These are phyloP conservation scores for Exidia glandulosa DNA, from an alignment of 768 basidiomycete species.

Conservation along the genomic window DNA sequence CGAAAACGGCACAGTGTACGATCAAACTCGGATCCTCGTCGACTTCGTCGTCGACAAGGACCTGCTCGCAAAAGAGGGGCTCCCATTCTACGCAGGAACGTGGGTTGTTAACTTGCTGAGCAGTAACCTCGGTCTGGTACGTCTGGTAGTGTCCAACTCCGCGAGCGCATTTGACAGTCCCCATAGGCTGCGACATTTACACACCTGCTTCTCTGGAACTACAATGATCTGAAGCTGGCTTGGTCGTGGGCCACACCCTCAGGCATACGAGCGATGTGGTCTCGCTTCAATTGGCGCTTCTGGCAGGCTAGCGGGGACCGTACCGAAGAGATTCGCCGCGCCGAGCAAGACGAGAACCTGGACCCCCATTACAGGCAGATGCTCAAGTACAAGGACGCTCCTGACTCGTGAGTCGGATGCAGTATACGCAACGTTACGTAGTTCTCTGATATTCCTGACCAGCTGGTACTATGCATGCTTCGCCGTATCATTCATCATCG, in stretches of 20 bases:
- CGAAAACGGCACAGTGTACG: conserved; percentile 39
- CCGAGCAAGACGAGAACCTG: conserved; percentile 23
- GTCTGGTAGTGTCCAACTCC: no score
- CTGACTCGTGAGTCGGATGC: conserved; percentile 3
- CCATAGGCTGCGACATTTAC: conserved; percentile 32
- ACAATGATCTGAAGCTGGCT: conserved; percentile 32
- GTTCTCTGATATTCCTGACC: no score
- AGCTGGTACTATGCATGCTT: conserved; percentile 42
- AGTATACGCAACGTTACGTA: no score
- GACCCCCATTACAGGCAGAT: conserved; percentile 47
- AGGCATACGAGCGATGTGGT: conserved; percentile 21
- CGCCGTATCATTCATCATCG: conserved; percentile 34
- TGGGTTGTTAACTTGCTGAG: conserved; percentile 35
- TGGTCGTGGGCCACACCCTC: conserved; percentile 37
- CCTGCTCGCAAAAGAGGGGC: conserved; percentile 34
- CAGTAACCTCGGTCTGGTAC: conserved; percentile 32
- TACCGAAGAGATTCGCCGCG: conserved; percentile 2
- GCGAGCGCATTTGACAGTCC: background rate
- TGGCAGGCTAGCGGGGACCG: conserved; percentile 26
- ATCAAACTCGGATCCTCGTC: conserved; percentile 41
- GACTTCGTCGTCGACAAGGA: conserved; percentile 39
- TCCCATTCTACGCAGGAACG: conserved; percentile 34
- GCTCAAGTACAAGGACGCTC: conserved; percentile 25
- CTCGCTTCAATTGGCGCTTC: conserved; percentile 29
- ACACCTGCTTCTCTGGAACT: conserved; percentile 42